Conservation (phyloP, 441 rosid species). For the Adansonia grandidieri region DNA sequence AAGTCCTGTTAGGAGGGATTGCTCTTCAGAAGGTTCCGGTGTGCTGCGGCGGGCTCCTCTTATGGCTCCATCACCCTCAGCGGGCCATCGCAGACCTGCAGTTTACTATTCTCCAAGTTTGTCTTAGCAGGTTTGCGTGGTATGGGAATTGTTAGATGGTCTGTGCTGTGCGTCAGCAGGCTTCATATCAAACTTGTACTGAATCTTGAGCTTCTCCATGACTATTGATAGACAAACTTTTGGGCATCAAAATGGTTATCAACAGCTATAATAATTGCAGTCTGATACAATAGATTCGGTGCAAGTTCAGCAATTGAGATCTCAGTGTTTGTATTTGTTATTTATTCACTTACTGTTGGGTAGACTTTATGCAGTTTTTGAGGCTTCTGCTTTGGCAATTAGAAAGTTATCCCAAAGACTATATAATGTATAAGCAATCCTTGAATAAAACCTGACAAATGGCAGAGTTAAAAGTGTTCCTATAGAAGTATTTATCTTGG, state of each 20-base stretch:
- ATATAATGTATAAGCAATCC: slow-evolving; percentile 44
- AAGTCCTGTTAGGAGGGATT: slow-evolving; percentile 44
- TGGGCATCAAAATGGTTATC: slow-evolving; percentile 19
- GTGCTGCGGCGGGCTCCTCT: slow-evolving; percentile 44
- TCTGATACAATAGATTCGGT: slow-evolving; percentile 29
- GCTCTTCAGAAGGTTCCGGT: slow-evolving; percentile 45
- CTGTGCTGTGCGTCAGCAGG: slow-evolving; percentile 16
- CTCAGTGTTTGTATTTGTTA: slow-evolving; percentile 32
- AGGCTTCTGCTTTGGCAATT: slow-evolving; percentile 38
- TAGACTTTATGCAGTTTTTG: slow-evolving; percentile 37
- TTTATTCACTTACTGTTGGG: slow-evolving; percentile 28
- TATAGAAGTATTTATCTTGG: slow-evolving; percentile 18
- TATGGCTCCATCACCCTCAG: slow-evolving; percentile 37
- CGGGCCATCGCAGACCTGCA: slow-evolving; percentile 38
- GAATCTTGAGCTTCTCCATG: slow-evolving; percentile 23
- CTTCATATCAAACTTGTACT: slow-evolving; percentile 17
- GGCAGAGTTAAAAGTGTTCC: slow-evolving; percentile 34
- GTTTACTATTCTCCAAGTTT: slow-evolving; percentile 46
- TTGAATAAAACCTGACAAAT: slow-evolving; percentile 40
- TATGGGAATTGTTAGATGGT: slow-evolving; percentile 4
- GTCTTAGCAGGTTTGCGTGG: slow-evolving; percentile 33
- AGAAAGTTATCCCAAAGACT: slow-evolving; percentile 35
- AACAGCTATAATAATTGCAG: slow-evolving; percentile 33
- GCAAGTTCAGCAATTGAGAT: slow-evolving; percentile 29
- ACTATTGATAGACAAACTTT: slow-evolving; percentile 23